Evolutionary conservation across 176 grass and related monocot genomes (phyloP), one percentile per base, ranked within the genome.

Genomic region (Zoysia japonica): DNA sequence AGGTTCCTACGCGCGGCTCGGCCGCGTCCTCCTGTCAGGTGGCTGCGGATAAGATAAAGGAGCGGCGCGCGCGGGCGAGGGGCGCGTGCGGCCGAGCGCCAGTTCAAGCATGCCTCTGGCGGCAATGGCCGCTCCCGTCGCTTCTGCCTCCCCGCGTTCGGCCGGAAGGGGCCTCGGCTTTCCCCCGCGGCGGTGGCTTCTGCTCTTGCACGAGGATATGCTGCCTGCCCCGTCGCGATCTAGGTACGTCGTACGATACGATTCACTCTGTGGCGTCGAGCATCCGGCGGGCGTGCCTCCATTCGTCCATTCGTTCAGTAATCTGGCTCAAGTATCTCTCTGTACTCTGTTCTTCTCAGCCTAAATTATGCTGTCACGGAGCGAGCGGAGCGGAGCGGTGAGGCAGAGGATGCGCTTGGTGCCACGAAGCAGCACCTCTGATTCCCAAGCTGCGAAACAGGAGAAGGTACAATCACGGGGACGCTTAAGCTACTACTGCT

Each of bases 391-490:
- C 16, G 53, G 47, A 40, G 20, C 86, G 46, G 63, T 3, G 40
- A 60, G 10, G 6, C 93, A 76, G 86, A 84, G 78, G 53, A 36
- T 78, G 45, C 59, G 48, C 55, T 35, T 36, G 1, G 80, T 77
- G 43, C 16, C 79, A 17, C 74, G 75, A 48, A 90, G 87, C 84
- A 85, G 85, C 78, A 60, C 70, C 19, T 78, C 86, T 3, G 90
- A 87, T 67, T 76, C 83, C 2, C 86, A 90, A 4, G 67, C 83
- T 28, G 75, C 89, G 42, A 80, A 83, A 43, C 61, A 80, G 61
- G 81, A 94, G 64, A 89, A 92, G 95, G 87, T 97, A 86, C 28
- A 28, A 28, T 28, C 28, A 28, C 28, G 28, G 28, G 28, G 28
- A 28, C 28, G 28, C 28, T 45, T 45, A 45, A 49, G 47, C 47